phyloP scores from a whole-genome alignment of 2,329 filamentous ascomycete species.

The Talaromyces sp. region DNA sequence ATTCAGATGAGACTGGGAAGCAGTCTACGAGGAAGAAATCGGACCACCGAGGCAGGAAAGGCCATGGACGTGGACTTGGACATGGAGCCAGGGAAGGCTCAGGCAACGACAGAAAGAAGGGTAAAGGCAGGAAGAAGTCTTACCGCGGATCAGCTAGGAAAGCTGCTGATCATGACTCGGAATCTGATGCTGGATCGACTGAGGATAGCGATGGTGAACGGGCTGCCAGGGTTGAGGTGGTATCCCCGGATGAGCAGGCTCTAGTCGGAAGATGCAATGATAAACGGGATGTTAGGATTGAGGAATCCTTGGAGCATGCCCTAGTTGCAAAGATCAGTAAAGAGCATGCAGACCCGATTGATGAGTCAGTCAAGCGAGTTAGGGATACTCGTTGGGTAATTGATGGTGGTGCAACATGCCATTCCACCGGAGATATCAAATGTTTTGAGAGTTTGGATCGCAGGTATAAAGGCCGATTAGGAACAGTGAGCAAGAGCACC shows the following conservation, averaged over 20 bases:
- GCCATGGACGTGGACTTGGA: background rate
- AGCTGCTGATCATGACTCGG: background rate
- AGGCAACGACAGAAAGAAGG: background rate
- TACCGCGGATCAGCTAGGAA: background rate
- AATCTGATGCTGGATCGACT: background rate
- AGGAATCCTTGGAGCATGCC: background rate
- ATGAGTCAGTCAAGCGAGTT: background rate
- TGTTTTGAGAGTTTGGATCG: background rate
- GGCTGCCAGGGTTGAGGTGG: background rate
- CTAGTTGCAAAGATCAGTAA: background rate
- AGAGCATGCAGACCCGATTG: background rate
- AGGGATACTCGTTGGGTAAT: background rate
- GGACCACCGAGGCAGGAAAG: background rate
- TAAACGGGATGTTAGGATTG: too few relatives aligned
- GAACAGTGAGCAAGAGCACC: background rate
- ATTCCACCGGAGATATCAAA: background rate
- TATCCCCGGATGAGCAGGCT: too few relatives aligned
- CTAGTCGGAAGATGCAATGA: too few relatives aligned
- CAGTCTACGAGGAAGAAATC: background rate
- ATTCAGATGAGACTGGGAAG: background rate
- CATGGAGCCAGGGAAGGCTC: background rate
- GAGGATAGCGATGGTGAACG: background rate
- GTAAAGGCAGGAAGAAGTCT: background rate
- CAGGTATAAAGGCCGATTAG: background rate
- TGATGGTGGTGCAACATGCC: background rate